These are phyloP conservation scores for Simplicillium sp. DNA, from an alignment of 2,329 filamentous ascomycete species.

Conservation along the genomic window DNA sequence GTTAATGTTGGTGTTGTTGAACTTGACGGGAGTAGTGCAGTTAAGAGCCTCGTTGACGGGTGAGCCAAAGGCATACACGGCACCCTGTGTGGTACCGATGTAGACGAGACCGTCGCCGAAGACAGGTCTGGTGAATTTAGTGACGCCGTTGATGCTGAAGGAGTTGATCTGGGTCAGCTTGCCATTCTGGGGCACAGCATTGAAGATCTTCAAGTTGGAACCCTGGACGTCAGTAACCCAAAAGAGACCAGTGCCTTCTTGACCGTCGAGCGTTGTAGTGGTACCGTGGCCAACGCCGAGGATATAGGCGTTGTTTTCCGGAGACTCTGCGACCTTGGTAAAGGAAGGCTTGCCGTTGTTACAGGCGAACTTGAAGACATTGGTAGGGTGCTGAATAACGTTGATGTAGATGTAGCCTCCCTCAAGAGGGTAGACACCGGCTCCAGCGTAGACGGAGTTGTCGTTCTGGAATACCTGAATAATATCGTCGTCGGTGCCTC, in stretches of 20 bases:
- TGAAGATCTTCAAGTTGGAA: constrained; percentile 39
- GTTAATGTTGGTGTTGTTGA: constrained; percentile 34
- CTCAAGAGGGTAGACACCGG: constrained; percentile 37
- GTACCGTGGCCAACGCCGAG: constrained; percentile 49
- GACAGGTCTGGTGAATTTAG: constrained; percentile 47
- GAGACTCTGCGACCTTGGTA: constrained; percentile 39
- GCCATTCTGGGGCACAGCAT: constrained; percentile 38
- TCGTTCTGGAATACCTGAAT: constrained; percentile 33
- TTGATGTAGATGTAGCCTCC: constrained; percentile 40
- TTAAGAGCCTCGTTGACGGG: constrained; percentile 44
- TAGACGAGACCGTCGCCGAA: constrained; percentile 49
- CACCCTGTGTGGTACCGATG: constrained; percentile 40
- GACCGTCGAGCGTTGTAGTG: constrained; percentile 42
- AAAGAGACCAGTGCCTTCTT: constrained; percentile 43
- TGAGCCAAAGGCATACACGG: constrained; percentile 45
- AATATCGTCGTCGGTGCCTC: constrained; percentile 24
- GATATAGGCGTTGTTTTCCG: constrained; percentile 38
- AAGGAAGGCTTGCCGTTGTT: constrained; percentile 40
- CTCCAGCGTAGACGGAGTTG: constrained; percentile 36
- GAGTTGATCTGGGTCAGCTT: constrained; percentile 36
- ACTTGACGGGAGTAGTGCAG: constrained; percentile 38
- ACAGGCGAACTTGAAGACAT: constrained; percentile 50
- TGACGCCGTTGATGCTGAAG: constrained; percentile 40
- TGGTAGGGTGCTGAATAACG: constrained; percentile 42
- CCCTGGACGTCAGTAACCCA: constrained; percentile 49